Evolutionary conservation across 176 grass and related monocot genomes (phyloP), one percentile per base, ranked within the genome.

Genomic region (Saccharum officinarum): DNA sequence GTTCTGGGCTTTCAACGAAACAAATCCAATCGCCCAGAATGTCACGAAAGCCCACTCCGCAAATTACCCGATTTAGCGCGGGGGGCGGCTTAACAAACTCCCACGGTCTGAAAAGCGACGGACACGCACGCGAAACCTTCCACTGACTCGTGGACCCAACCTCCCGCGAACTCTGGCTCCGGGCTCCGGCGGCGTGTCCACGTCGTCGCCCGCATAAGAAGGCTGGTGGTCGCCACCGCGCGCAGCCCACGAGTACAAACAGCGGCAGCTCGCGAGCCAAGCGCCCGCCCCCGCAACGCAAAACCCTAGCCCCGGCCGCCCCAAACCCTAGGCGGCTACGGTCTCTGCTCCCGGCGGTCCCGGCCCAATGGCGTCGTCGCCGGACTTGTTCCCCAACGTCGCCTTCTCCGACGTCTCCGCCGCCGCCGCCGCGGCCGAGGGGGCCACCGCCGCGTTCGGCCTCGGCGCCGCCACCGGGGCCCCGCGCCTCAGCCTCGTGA

Each of bases 371-470:
- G 87, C 83, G 86, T 77, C 85, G 86, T 80, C 86, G 31, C 34
- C 83, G 45, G 75, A 89, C 80, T 55, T 90, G 72, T 97, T 94
- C 88, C 79, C 55, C 11, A 34, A 80, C 86, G 72, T 99, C 36
- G 64, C 84, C 78, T 82, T 99, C 90, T 86, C 84, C 54, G 77
- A 87, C 82, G 81, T 86, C 63, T 57, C 90, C 36, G 41, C 87
- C 34, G 74, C 86, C 49, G 16, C 15, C 78, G 20, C 65, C 41
- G 80, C 54, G 62, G 60, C 74, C 9, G 77, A 50, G 61, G 81
- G 66, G 26, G 84, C 80, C 7, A 88, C 89, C 46, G 93, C 87
- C 67, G 81, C 92, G 22, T 90, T 93, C 80, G 86, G 74, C 42
- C 13, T 30, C 60, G 69, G 68, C 34, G 82, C 66, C 7, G 74